Conservation (phyloP, 2,329 filamentous ascomycete species). For the Aspergillus udagawae region DNA sequence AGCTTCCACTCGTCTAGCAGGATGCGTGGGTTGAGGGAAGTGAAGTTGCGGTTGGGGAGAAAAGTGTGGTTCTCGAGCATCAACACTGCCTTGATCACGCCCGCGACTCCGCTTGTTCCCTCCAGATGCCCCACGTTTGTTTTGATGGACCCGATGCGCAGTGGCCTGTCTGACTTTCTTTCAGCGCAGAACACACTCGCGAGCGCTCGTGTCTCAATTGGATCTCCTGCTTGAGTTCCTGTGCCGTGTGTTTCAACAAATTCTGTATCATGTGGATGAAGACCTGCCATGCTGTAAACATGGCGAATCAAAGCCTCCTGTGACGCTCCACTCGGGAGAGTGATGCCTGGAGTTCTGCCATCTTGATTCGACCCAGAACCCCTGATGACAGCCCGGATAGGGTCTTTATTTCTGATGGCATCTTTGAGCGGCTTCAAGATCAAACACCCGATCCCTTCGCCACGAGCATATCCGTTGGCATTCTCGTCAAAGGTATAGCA, state of each 20-base stretch:
- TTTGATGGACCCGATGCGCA: constrained; percentile 22
- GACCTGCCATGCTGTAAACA: constrained; percentile 28
- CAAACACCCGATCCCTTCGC: constrained; percentile 42
- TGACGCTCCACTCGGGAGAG: constrained; percentile 36
- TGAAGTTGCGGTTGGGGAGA: constrained; percentile 43
- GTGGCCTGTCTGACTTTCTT: constrained; percentile 11
- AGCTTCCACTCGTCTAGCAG: constrained; percentile 35
- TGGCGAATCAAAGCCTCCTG: constrained; percentile 33
- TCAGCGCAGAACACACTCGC: constrained; percentile 20
- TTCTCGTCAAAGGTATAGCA: constrained; percentile 36
- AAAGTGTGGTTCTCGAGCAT: constrained; percentile 44
- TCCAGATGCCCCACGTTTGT: constrained; percentile 24
- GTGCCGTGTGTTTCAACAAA: constrained; percentile 32
- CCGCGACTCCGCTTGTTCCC: constrained; percentile 15
- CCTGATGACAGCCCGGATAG: constrained; percentile 42
- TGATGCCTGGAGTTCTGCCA: constrained; percentile 45
- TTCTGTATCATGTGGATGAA: constrained; percentile 17
- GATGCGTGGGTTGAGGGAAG: constrained; percentile 36
- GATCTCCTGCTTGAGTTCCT: constrained; percentile 32
- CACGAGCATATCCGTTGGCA: constrained; percentile 45
- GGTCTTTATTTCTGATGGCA: constrained; percentile 41
- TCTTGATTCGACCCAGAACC: constrained; percentile 43
- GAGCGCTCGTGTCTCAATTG: constrained; percentile 29
- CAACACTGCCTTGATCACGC: constrained; percentile 39
- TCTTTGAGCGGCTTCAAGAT: constrained; percentile 41